phyloP scores from a whole-genome alignment of 2,329 filamentous ascomycete genomes.

The Botrytis hyacinthi region DNA sequence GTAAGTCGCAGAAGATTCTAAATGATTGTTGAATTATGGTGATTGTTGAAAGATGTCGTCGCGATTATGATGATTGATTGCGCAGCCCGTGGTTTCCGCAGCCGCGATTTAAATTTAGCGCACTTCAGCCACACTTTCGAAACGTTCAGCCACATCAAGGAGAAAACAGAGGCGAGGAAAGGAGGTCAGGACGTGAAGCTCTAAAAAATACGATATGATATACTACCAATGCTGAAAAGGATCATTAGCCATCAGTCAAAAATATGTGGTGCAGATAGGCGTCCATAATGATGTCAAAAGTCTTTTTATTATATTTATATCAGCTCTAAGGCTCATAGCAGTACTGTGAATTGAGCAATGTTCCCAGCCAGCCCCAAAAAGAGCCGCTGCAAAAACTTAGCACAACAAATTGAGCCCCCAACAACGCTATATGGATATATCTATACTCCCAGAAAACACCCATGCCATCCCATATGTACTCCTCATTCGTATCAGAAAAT shows the following conservation, averaged over 20 bases:
- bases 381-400: not conserved
- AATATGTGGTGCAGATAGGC: not conserved
- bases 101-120: conserved; percentile 15
- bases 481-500: not conserved
- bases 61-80: conserved; percentile 22
- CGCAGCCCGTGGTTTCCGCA: conserved; percentile 9
- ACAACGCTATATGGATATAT: conserved; percentile 2
- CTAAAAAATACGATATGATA: not conserved
- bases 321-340: not conserved
- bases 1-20: not conserved
- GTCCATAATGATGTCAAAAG: not conserved
- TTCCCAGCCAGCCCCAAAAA: not conserved
- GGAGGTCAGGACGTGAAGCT: not conserved
- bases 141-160: conserved; percentile 24
- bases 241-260: not conserved
- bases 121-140: conserved; percentile 14
- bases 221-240: not conserved
- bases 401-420: not conserved
- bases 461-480: not conserved
- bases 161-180: not conserved
- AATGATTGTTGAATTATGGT: conserved; percentile 1
- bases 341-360: not conserved
- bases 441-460: not conserved
- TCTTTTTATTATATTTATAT: not conserved
- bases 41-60: conserved; percentile 23